Conservation (phyloP, 805 yeast genomes). For the Barnettozyma salicaria region DNA sequence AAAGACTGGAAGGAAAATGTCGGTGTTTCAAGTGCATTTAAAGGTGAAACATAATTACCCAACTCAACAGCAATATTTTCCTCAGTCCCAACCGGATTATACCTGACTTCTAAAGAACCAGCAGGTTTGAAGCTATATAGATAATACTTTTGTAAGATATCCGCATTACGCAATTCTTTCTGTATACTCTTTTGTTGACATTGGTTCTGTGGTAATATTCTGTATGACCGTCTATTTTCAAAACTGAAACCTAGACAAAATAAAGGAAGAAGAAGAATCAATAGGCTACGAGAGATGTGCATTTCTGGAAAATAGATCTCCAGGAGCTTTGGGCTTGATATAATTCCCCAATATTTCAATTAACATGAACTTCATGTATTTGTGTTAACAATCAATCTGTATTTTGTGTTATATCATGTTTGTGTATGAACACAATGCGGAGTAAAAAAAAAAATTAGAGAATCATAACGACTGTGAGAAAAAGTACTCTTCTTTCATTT, state of each 20-base stretch:
- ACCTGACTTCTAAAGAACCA: constrained; percentile 14
- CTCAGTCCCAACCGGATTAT: constrained; percentile 3
- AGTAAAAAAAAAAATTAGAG: too few species aligned
- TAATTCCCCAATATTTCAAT: too few species aligned
- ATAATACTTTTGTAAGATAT: constrained; percentile 8
- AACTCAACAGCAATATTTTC: constrained; percentile 10
- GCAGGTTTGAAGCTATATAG: constrained; percentile 18
- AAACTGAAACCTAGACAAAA: background rate
- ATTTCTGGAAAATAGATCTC: too few species aligned
- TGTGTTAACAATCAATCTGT: too few species aligned
- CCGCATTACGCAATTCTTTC: background rate
- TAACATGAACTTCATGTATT: too few species aligned
- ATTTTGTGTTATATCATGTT: too few species aligned
- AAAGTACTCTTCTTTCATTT: too few species aligned
- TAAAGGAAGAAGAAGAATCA: too few species aligned
- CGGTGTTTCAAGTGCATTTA: constrained; percentile 15
- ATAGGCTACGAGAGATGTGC: too few species aligned
- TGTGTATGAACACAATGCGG: too few species aligned
- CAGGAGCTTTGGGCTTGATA: too few species aligned
- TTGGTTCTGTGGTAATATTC: background rate
- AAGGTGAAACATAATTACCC: constrained; percentile 21
- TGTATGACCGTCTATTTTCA: constrained; percentile 1
- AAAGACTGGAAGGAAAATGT: constrained; percentile 13
- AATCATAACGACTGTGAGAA: too few species aligned
- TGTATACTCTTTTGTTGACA: background rate